Conservation (phyloP, 1,139 yeast species). For the Eremothecium cymbalariae region DNA sequence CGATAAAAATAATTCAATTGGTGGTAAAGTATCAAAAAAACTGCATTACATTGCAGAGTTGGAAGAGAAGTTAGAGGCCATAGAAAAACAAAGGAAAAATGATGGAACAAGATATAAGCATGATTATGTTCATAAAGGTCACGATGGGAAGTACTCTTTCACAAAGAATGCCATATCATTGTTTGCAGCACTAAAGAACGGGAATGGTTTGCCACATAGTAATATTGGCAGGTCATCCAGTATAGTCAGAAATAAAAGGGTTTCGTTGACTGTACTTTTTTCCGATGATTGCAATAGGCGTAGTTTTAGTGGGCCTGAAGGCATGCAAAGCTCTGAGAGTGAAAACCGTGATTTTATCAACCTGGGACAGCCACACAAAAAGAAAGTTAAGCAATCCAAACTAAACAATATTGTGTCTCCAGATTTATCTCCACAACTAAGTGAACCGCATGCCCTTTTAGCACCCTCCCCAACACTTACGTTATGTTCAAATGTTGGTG, state of each 20-base stretch:
- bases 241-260: not conserved
- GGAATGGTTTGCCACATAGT: not conserved
- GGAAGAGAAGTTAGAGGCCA: slow-evolving; percentile 18
- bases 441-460: not conserved
- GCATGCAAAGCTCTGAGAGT: not conserved
- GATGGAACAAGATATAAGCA: slow-evolving; percentile 50
- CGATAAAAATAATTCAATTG: slow-evolving; percentile 61
- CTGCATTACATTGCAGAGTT: slow-evolving; percentile 51
- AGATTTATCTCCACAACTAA: too few relatives aligned
- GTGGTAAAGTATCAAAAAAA: slow-evolving; percentile 46
- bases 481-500: not conserved
- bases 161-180: slow-evolving; percentile 11
- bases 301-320: slow-evolving; percentile 5
- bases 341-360: too few relatives aligned
- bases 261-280: not conserved
- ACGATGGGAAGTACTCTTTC: not conserved
- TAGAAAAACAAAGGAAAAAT: slow-evolving; percentile 47
- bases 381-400: too few relatives aligned
- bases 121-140: not conserved
- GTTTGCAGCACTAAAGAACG: slow-evolving; percentile 10
- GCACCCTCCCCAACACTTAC: slow-evolving; percentile 1
- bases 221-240: slow-evolving; percentile 4
- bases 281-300: not conserved
- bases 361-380: too few relatives aligned
- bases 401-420: too few relatives aligned